phyloP scores from a whole-genome alignment of 2,329 filamentous ascomycete genomes.

The Curvularia sp. region DNA sequence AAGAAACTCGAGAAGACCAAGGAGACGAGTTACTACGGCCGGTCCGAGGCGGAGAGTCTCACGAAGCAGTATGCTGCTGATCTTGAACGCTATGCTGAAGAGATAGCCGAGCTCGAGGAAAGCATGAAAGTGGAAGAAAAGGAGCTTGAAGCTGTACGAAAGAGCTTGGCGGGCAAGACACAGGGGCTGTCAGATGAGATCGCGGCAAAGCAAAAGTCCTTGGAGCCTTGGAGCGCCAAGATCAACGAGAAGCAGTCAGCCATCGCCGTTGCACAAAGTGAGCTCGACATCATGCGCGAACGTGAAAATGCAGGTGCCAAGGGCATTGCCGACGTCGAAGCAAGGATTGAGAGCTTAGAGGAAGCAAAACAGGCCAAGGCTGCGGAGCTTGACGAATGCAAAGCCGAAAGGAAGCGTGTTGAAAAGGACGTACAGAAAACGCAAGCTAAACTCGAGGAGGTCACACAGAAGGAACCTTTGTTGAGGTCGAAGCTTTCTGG shows the following conservation, averaged over 20 bases:
- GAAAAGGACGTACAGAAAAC: constrained; percentile 77
- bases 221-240: constrained; percentile 96
- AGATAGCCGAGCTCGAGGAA: constrained; percentile 77
- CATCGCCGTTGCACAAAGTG: constrained; percentile 92
- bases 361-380: constrained; percentile 74
- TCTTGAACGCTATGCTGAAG: constrained; percentile 75
- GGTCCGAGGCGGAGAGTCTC: constrained; percentile 75
- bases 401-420: constrained; percentile 72
- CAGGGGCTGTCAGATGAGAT: constrained; percentile 94
- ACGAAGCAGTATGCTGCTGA: constrained; percentile 80
- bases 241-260: constrained; percentile 95
- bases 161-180: constrained; percentile 91
- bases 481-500: constrained; percentile 85
- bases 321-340: constrained; percentile 80
- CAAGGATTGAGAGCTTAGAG: constrained; percentile 77
- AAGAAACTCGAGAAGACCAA: constrained; percentile 95
- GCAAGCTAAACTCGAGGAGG: constrained; percentile 73
- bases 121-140: constrained; percentile 80
- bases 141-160: constrained; percentile 81
- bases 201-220: constrained; percentile 85
- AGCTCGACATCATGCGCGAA: constrained; percentile 88
- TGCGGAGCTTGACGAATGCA: constrained; percentile 76
- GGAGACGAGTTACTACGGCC: constrained; percentile 74
- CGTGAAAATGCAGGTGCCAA: constrained; percentile 86
- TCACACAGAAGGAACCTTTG: constrained; percentile 79